Evolutionary conservation across 164 flowering plant genomes (phyloP), one percentile per base, ranked within the genome.

Genomic region (Pachysandra terminalis): DNA sequence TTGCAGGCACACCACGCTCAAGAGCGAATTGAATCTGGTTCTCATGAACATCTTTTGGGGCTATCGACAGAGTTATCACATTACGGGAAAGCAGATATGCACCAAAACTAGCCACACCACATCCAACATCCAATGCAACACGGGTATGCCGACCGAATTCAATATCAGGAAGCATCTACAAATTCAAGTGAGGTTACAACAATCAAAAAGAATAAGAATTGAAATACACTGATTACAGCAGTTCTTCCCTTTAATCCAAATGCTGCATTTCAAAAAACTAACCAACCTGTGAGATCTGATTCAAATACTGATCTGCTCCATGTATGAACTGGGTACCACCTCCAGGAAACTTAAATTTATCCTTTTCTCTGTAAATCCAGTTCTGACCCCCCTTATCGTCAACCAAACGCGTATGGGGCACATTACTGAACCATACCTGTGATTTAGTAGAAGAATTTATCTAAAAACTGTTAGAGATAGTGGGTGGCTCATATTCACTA

Each of bases 371-470:
- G 5, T 74, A 61, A 62, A 96, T 93, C 99, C 98, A 96, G 76
- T 96, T 96, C 66, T 96, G 99, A 55, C 99, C 98, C 4, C 99
- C 96, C 80, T 96, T 96, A 77, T 96, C 98, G 70, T 96, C 97
- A 57, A 82, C 99, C 25, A 96, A 77, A 23, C 89, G 91, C 19
- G 89, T 81, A 78, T 96, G 99, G 28, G 98, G 99, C 64, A 96
- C 98, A 83, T 96, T 96, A 73, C 68, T 83, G 74, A 71, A 93
- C 99, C 99, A 96, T 32, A 96, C 96, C 99, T 95, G 70, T 53
- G 73, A 75, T 49, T 15, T 48, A 57, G 67, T 56, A 9, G 5
- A 27, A 59, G 53, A 68, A 19, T 58, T 21, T 54, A n/a, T n/a
- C n/a, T n/a, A n/a, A n/a, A n/a, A n/a, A n/a, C n/a, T n/a, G n/a